Conservation (phyloP, 306 rosid species). For the Trifolium pratense region DNA sequence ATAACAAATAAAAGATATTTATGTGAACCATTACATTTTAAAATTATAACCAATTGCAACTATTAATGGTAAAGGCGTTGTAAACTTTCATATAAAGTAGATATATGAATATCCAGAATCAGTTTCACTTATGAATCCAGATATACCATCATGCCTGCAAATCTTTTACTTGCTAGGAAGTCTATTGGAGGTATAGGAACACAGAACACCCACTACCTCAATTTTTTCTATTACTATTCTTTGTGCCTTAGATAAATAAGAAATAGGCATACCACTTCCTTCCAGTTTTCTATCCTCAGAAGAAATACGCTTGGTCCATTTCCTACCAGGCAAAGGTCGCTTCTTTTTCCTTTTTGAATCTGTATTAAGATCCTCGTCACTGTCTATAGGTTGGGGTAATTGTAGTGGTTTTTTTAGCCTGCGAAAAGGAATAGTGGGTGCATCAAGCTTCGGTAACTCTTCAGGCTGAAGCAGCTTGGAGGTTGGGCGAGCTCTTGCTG, state of each 20-base stretch:
- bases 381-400: slow-evolving; percentile 52
- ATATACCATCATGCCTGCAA: slow-evolving; percentile 27
- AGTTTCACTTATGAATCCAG: slow-evolving; percentile 3
- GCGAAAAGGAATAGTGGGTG: slow-evolving; percentile 79
- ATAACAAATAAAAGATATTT: slow-evolving; percentile 17
- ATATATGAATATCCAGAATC: slow-evolving; percentile 24
- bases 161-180: slow-evolving; percentile 16
- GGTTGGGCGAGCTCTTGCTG: slow-evolving; percentile 88
- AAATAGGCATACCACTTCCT: slow-evolving; percentile 64
- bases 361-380: slow-evolving; percentile 47
- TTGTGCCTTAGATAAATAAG: slow-evolving; percentile 20
- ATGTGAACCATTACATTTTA: not conserved
- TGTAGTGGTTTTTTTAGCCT: slow-evolving; percentile 67
- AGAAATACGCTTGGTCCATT: slow-evolving; percentile 72
- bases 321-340: slow-evolving; percentile 89
- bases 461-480: slow-evolving; percentile 77
- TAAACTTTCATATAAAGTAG: slow-evolving; percentile 16
- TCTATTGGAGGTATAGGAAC: slow-evolving; percentile 10
- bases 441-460: slow-evolving; percentile 80
- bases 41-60: slow-evolving; percentile 30
- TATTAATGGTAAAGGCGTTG: slow-evolving; percentile 18
- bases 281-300: slow-evolving; percentile 58
- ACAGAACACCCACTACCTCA: slow-evolving; percentile 4
- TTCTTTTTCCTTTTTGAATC: slow-evolving; percentile 53
- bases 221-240: slow-evolving; percentile 11